Percentiles rank a stretch among this genome's conserved stretches.
Evolutionary conservation across 2,329 filamentous ascomycete genomes (phyloP).

Genomic region (Aurifilum marmelostoma): DNA sequence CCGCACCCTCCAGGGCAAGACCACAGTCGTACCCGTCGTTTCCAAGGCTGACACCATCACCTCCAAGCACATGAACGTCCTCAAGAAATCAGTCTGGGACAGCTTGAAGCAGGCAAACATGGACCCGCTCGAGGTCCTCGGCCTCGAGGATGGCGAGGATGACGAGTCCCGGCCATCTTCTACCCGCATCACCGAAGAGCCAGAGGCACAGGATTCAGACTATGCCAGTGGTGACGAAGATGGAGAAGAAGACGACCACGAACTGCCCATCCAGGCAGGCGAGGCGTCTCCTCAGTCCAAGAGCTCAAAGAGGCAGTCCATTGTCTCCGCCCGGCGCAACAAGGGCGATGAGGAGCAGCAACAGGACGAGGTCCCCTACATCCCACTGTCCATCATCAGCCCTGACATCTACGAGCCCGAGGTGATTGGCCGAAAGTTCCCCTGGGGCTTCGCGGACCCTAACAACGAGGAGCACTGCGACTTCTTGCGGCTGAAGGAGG

Average conservation of each 20-base stretch:
- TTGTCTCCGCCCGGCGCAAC: slow-evolving; percentile 48
- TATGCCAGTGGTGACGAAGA: slow-evolving; percentile 36
- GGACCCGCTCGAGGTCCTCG: slow-evolving; percentile 85
- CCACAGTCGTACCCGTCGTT: slow-evolving; percentile 92
- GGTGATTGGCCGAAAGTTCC: slow-evolving; percentile 82
- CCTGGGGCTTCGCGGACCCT: slow-evolving; percentile 96
- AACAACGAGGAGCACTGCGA: slow-evolving; percentile 92
- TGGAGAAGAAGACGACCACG: slow-evolving; percentile 34
- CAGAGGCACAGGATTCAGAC: slow-evolving; percentile 36
- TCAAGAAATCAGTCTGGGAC: slow-evolving; percentile 90
- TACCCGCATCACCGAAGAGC: slow-evolving; percentile 58
- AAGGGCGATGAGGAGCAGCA: slow-evolving; percentile 49
- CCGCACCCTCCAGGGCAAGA: slow-evolving; percentile 86
- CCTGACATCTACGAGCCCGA: slow-evolving; percentile 87
- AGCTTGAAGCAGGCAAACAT: slow-evolving; percentile 84
- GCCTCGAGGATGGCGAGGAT: slow-evolving; percentile 75
- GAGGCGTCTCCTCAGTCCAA: slow-evolving; percentile 41
- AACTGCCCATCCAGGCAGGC: slow-evolving; percentile 43
- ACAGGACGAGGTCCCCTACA: slow-evolving; percentile 65
- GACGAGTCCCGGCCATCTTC: slow-evolving; percentile 53
- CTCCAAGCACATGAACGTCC: slow-evolving; percentile 86
- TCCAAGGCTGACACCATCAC: slow-evolving; percentile 97
- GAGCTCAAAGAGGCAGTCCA: slow-evolving; percentile 51
- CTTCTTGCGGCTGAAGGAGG: slow-evolving; percentile 86
- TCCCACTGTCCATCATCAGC: slow-evolving; percentile 91